phyloP scores from a whole-genome alignment of 257 asterid species.

The Solanum lignicaule region DNA sequence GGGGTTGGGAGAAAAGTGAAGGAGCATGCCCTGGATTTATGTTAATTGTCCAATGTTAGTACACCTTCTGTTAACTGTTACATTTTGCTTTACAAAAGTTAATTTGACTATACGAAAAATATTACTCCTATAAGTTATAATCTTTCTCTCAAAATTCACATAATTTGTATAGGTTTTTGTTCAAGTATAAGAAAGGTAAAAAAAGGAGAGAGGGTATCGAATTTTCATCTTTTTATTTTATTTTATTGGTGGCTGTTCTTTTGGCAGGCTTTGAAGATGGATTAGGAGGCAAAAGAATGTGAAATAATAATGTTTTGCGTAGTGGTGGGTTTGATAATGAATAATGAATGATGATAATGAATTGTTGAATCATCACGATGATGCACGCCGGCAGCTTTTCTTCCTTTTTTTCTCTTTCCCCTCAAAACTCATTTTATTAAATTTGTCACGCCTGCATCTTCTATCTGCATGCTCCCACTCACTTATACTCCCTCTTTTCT shows the following conservation, averaged over 20 bases:
- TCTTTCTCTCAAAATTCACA: too few species aligned
- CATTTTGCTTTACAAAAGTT: too few species aligned
- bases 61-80: neutral
- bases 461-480: slow-evolving; percentile 26
- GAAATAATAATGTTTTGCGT: slow-evolving; percentile 3
- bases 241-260: neutral
- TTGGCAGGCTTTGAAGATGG: slow-evolving; percentile 46
- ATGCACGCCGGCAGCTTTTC: slow-evolving; percentile 87
- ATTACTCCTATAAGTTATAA: too few species aligned
- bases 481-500: neutral
- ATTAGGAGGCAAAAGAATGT: slow-evolving; percentile 54
- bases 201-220: neutral
- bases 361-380: slow-evolving; percentile 1
- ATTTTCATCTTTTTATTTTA: neutral
- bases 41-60: slow-evolving; percentile 4
- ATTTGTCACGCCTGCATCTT: slow-evolving; percentile 47
- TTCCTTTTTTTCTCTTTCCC: neutral
- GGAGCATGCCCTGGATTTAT: slow-evolving; percentile 28
- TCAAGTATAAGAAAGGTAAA: slow-evolving; percentile 4
- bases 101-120: too few species aligned
- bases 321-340: slow-evolving; percentile 33
- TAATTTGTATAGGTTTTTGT: neutral
- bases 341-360: slow-evolving; percentile 1
- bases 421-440: slow-evolving; percentile 2
- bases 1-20: slow-evolving; percentile 16